Evolutionary conservation across 1,284 basidiomycete species (phyloP), one percentile per base, ranked within the genome.

Genomic region (Mycosarcoma mackinlayi): DNA sequence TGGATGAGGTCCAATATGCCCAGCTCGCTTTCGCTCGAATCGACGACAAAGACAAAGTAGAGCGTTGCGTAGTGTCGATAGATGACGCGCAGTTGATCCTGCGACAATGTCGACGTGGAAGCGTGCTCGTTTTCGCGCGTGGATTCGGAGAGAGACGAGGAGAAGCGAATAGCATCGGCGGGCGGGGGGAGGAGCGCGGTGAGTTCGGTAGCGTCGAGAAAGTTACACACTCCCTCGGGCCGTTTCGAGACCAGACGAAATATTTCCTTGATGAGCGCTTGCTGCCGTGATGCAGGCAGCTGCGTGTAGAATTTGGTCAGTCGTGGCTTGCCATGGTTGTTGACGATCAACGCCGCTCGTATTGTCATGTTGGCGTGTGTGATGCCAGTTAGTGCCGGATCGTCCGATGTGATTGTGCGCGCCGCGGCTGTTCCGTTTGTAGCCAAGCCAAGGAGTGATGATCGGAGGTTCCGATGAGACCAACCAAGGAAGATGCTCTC

Each of bases 1-100:
- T 99, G 96, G 46, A 99, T 98, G 63, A 99, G 84, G 81, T 99
- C 96, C 44, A 99, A 84, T 59, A 98, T 92, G 1, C 94, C 96
- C 13, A 99, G 86, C 84, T 98, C 95, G 78, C 92, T 94, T 85
- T 98, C 95, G 38, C 92, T 91, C 33, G 89, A 89, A 77, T 98
- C 95, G 24, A 98, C 94, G 7, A 98, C 91, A 82, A 98, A 95
- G 14, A 96, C 94, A 81, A 98, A 98, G 85, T 93, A 94, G 25
- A 98, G 87, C 3, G 95, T 98, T 2, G 95, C 95, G 83, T 97
- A 97, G 84, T 90, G 80, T 19, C 77, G 72, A 39, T 82, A 82
- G 35, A 82, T 82, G 14, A 82, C 79, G 8, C 80, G 69, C 11
- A 80, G 68, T 31, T 80, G 72, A 34, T 79, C 74, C 34, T 76